Evolutionary conservation across 768 basidiomycete genomes (phyloP), one percentile per base, ranked within the genome.

Genomic region (Tylopilus cervinicoccineus): DNA sequence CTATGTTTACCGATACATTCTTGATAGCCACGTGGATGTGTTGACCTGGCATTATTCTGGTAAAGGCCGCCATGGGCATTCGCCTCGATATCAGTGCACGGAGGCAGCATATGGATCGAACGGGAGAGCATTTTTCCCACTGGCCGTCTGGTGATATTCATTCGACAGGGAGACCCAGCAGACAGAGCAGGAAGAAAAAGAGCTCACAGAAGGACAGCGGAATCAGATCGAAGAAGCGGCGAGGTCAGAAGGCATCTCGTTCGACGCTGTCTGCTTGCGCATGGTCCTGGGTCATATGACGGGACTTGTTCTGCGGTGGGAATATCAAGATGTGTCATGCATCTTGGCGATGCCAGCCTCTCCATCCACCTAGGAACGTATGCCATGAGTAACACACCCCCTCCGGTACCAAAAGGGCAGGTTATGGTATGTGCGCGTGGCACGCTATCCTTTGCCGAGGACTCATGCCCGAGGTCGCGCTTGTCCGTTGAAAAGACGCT

Each of bases 121-220:
- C 79, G 6, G 83, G 83, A 5, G 84, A 84, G 59, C 76, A 82
- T 10, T 84, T 76, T 66, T 81, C 82, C 70, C 84, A 84, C 57
- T 81, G 20, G 62, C 71, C 1, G 64, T 57, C 2, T 77, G 74
- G 67, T 81, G 77, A 78, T 83, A 76, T 81, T 72, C 20, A 65
- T 78, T 17, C 73, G 76, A 11, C 51, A 49, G 27, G 64, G 74
- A 75, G 60, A 85, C 84, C 60, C 71, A 67, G 51, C 62, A 66
- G 20, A 70, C 83, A 40, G 81, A 79, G 40, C 68, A 48, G 22
- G 74, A 76, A 39, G 80, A 82, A 56, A 65, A 67, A 38, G 59
- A 63, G 1, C 68, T 71, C 12, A 62, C 79, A 59, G 59, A 73
- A 43, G 74, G 67, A 16, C 74, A 76, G 48, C 68, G 73, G 31